These are phyloP conservation scores for Sinapis alba DNA, from an alignment of 441 rosid species.

Conservation along the genomic window DNA sequence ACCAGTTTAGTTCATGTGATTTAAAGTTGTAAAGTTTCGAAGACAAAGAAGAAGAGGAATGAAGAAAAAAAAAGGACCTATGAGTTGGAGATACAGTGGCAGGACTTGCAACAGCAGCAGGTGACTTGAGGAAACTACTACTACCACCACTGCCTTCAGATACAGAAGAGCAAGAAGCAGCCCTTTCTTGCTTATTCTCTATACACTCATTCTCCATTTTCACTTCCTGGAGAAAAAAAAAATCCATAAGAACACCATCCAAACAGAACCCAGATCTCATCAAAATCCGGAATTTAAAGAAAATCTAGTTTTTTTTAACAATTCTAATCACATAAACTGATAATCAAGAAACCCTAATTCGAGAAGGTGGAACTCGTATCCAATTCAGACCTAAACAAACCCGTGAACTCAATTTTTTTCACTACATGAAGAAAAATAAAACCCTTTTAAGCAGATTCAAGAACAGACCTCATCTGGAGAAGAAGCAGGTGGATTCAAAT, in stretches of 20 bases:
- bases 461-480: slow-evolving; percentile 43
- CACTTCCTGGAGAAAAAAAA: slow-evolving; percentile 17
- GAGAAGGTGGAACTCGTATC: not conserved
- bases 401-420: slow-evolving; percentile 33
- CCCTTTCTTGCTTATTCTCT: slow-evolving; percentile 76
- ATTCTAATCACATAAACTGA: slow-evolving; percentile 7
- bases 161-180: slow-evolving; percentile 73
- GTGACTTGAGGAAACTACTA: not conserved
- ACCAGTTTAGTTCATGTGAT: not conserved
- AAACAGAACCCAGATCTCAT: slow-evolving; percentile 59
- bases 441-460: slow-evolving; percentile 23
- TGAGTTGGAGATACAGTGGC: not conserved
- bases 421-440: slow-evolving; percentile 38
- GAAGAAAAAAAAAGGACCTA: not conserved
- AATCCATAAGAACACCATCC: not conserved
- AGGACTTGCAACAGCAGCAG: not conserved
- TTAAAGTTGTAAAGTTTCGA: not conserved
- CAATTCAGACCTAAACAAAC: slow-evolving; percentile 12
- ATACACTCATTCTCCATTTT: slow-evolving; percentile 69
- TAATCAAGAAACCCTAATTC: not conserved
- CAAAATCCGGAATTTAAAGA: slow-evolving; percentile 41
- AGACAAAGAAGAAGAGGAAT: not conserved
- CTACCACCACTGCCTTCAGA: slow-evolving; percentile 68
- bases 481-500: slow-evolving; percentile 67
- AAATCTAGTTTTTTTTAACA: slow-evolving; percentile 53